A percentile compares a stretch with the other conserved stretches of the same genome.
Evolutionary conservation across 2,329 filamentous ascomycete genomes (phyloP).

Genomic region (Sarocladium strictum): DNA sequence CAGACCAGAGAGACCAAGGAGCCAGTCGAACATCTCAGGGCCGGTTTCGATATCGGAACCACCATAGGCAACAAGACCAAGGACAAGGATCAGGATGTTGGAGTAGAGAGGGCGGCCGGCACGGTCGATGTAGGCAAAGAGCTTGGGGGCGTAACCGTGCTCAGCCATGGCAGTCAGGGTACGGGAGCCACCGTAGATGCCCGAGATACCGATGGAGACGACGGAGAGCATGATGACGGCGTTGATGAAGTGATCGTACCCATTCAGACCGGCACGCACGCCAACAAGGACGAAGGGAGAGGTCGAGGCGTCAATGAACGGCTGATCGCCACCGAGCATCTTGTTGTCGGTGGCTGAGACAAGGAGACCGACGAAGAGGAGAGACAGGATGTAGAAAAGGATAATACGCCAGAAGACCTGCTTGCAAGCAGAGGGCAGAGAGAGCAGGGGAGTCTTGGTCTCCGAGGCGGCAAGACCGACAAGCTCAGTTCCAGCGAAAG

Average conservation of each 20-base stretch:
- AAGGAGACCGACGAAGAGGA: constrained; percentile 46
- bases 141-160: constrained; percentile 50
- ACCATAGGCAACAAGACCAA: constrained; percentile 44
- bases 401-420: constrained; percentile 62
- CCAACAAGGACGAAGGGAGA: constrained; percentile 56
- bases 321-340: constrained; percentile 38
- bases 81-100: constrained; percentile 38
- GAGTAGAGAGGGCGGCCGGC: constrained; percentile 49
- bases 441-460: constrained; percentile 62
- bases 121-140: constrained; percentile 53
- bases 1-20: constrained; percentile 59
- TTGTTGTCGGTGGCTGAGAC: constrained; percentile 38
- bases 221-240: constrained; percentile 53
- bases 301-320: constrained; percentile 30
- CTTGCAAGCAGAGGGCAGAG: constrained; percentile 76
- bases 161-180: constrained; percentile 54
- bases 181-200: constrained; percentile 53
- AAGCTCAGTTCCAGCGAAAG: constrained; percentile 67
- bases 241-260: constrained; percentile 53
- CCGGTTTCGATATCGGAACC: constrained; percentile 38
- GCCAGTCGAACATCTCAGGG: constrained; percentile 55
- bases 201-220: constrained; percentile 52
- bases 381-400: constrained; percentile 47
- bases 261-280: constrained; percentile 43
- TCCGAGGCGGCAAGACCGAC: constrained; percentile 72